Percentiles rank a stretch among this genome's conserved stretches.
Conservation (phyloP, 495 filamentous ascomycete species). For the Friedmanniomyces simplex region DNA sequence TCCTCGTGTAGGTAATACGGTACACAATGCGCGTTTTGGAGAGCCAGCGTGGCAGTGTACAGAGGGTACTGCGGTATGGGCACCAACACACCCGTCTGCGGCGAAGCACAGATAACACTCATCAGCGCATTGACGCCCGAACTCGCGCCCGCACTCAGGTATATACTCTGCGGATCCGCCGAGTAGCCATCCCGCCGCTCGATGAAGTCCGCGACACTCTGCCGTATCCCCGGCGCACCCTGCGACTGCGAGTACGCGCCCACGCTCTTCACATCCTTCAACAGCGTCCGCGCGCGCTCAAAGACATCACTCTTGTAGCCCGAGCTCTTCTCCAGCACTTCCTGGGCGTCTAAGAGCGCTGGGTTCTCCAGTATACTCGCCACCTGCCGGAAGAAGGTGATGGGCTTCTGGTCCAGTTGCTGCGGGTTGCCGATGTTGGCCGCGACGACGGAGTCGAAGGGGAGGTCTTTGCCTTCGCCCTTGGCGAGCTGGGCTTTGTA, state of each 20-base stretch:
- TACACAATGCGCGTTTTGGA: conserved; percentile 78
- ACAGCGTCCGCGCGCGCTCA: conserved; percentile 64
- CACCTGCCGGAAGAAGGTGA: conserved; percentile 98
- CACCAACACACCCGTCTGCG: conserved; percentile 76
- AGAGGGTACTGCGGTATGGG: conserved; percentile 97
- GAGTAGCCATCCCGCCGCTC: conserved; percentile 82
- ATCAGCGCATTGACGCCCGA: conserved; percentile 89
- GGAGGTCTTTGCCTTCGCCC: conserved; percentile 51
- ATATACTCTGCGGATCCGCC: conserved; percentile 66
- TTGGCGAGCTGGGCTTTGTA: conserved; percentile 62
- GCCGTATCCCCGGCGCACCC: conserved; percentile 69
- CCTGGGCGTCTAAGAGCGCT: conserved; percentile 62
- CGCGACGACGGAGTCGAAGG: conserved; percentile 82
- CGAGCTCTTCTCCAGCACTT: conserved; percentile 51
- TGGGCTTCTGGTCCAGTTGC: conserved; percentile 95
- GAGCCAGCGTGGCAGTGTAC: conserved; percentile 84
- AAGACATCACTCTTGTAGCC: conserved; percentile 84
- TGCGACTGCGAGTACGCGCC: conserved; percentile 95
- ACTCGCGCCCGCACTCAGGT: conserved; percentile 81
- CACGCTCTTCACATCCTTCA: conserved; percentile 77
- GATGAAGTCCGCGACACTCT: conserved; percentile 87
- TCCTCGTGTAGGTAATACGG: conserved; percentile 87
- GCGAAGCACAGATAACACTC: conserved; percentile 71
- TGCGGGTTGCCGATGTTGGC: conserved; percentile 99
- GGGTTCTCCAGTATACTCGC: conserved; percentile 91